Evolutionary conservation across 169 alveolate genomes (phyloP).

Genomic region (Eimeria sp.): DNA sequence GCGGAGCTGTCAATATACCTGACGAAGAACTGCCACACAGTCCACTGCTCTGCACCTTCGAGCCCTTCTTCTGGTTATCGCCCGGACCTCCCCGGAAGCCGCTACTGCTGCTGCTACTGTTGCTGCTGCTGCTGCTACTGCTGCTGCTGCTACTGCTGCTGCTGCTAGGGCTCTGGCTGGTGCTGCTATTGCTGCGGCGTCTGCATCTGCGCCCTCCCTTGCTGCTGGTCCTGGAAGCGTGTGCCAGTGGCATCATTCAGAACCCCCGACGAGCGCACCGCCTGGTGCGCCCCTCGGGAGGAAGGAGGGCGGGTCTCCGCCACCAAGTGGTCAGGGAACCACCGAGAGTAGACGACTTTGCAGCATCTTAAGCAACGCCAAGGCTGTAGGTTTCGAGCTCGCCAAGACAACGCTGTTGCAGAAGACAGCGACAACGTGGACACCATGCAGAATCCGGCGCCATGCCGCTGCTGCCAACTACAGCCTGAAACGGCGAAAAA

Average conservation of each 20-base stretch:
- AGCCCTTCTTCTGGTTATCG: background rate
- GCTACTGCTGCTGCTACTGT: background rate
- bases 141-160: constrained; percentile 29
- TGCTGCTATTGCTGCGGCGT: constrained; percentile 35
- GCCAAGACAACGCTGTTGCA: constrained; percentile 26
- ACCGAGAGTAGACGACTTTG: background rate
- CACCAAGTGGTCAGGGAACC: constrained; percentile 71
- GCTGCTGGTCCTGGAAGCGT: constrained; percentile 4
- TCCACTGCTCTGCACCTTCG: background rate
- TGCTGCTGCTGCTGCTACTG: background rate
- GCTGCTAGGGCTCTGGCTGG: constrained; percentile 30
- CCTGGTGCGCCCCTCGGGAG: constrained; percentile 57
- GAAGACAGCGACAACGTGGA: background rate
- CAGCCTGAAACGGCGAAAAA: constrained; percentile 50
- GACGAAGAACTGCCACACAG: background rate
- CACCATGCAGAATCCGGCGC: background rate
- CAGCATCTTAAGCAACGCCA: constrained; percentile 6
- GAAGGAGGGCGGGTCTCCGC: constrained; percentile 41
- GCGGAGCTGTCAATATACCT: background rate
- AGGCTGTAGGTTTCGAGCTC: background rate
- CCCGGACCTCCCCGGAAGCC: background rate
- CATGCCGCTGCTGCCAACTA: constrained; percentile 52
- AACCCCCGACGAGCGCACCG: constrained; percentile 51
- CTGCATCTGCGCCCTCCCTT: constrained; percentile 9
- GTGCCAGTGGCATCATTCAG: constrained; percentile 21